Base-by-base conservation (phyloP, 164 flowering plant species). In the Liriodendron chinense region DNA sequence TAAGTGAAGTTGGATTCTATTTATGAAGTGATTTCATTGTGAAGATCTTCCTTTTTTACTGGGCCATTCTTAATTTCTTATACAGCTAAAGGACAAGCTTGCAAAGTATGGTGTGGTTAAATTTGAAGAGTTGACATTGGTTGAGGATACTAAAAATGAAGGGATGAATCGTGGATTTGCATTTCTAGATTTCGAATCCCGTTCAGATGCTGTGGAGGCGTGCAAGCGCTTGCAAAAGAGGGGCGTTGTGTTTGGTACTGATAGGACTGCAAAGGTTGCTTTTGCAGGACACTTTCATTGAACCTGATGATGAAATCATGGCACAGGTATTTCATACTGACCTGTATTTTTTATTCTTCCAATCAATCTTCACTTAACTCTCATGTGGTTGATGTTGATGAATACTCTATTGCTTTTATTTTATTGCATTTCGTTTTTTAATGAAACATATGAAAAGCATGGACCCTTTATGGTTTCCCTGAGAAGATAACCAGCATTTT, bases 161-260 rank as follows among this genome's bases (percentile, higher is more conserved):
- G 98, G 98, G 63, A 86, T 84, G 89, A 93, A 91, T 76, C 88
- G 97, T 10, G 98, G 98, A 20, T 95, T 95, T 90, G 97, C 96
- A 2, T 93, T 95, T 82, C 79, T 95, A 82, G 98, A 93, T 73
- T 93, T 95, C 79, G 72, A 90, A 28, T 89, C 97, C 12, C 96
- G 97, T 49, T 83, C 97, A 18, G 98, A 95, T 71, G 98, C 98
- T 34, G 86, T 91, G 94, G 98, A 91, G 79, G 96, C 96, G 70
- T 95, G 83, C 82, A 92, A 89, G 83, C 89, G 91, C 24, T 87
- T 95, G 56, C 97, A 90, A 73, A 93, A 88, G 81, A 91, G 92
- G 80, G 96, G 91, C 85, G 87, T 90, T 80, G 68, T 82, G 16
- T 90, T 95, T 86, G 98, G 98, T 70, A 86, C 86, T 80, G 98